Percentiles rank a stretch among this genome's conserved stretches.
phyloP scores from a whole-genome alignment of 805 yeast species.

The Cyberlindnera xishuangbannaensis region DNA sequence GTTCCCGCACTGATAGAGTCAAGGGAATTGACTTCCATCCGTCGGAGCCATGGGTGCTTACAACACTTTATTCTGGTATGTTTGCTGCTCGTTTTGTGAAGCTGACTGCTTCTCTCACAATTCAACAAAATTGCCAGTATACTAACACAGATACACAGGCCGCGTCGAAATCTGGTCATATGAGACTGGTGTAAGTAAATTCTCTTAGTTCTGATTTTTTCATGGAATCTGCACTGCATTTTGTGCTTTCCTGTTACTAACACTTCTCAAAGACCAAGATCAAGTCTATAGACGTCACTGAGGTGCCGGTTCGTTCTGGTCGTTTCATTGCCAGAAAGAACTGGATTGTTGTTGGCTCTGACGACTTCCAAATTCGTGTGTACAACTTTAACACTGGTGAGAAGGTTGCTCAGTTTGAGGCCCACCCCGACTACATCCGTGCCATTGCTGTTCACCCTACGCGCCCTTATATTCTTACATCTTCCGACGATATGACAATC shows the following conservation, averaged over 20 bases:
- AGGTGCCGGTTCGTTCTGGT: constrained; percentile 94
- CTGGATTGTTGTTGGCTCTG: constrained; percentile 95
- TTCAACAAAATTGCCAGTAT: too few relatives aligned
- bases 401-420: constrained; percentile 91
- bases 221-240: too few relatives aligned
- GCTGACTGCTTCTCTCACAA: too few relatives aligned
- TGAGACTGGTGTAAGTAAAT: constrained; percentile 74
- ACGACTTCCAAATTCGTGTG: constrained; percentile 90
- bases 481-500: constrained; percentile 87
- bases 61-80: constrained; percentile 85
- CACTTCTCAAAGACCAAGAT: constrained; percentile 58
- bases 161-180: constrained; percentile 88
- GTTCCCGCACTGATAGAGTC: constrained; percentile 92
- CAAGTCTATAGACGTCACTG: constrained; percentile 90
- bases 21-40: constrained; percentile 98
- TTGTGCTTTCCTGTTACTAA: not conserved
- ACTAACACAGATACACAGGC: constrained; percentile 19
- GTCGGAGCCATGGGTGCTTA: constrained; percentile 92
- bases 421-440: constrained; percentile 96
- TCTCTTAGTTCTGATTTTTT: too few relatives aligned
- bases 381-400: constrained; percentile 95
- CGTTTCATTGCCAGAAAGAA: constrained; percentile 91
- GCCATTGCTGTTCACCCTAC: constrained; percentile 92
- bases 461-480: constrained; percentile 82
- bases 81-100: constrained; percentile 1